A percentile compares a stretch with the other conserved stretches of the same genome.
These are phyloP conservation scores for Russula sp. DNA, from an alignment of 768 basidiomycete genomes.

Conservation along the genomic window DNA sequence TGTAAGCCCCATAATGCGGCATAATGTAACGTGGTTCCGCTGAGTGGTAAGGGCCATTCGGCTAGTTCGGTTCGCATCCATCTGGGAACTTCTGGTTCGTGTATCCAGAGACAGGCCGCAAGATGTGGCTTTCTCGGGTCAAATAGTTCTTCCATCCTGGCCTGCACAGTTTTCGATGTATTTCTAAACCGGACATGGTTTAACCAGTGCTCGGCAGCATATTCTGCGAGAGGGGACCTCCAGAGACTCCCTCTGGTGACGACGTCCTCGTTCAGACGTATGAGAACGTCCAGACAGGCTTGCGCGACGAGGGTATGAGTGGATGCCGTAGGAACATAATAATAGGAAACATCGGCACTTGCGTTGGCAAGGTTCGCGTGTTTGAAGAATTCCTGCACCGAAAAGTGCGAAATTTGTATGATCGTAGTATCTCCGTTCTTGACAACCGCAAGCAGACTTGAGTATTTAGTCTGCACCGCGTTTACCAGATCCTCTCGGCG, in stretches of 20 bases:
- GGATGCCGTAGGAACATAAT: neutral
- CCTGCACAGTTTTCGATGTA: neutral
- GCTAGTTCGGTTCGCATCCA: neutral
- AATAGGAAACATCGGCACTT: neutral
- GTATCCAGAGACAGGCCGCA: neutral
- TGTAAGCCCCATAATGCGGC: neutral
- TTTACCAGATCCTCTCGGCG: neutral
- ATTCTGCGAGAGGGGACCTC: neutral
- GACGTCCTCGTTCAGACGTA: neutral
- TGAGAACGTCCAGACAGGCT: neutral
- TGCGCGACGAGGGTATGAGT: neutral
- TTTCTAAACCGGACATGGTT: neutral
- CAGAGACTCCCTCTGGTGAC: neutral
- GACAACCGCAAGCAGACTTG: neutral
- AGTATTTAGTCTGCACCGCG: neutral
- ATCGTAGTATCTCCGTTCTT: neutral
- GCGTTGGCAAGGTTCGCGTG: neutral
- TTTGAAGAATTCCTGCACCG: neutral
- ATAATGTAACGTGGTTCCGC: neutral
- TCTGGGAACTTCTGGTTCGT: neutral
- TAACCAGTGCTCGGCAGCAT: neutral
- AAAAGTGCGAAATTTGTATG: neutral
- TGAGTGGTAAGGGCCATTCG: neutral
- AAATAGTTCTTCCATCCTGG: neutral
- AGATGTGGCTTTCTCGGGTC: neutral